Evolutionary conservation across 2,329 filamentous ascomycete species (phyloP), one percentile per base, ranked within the genome.

Genomic region (Fusarium paranaense): DNA sequence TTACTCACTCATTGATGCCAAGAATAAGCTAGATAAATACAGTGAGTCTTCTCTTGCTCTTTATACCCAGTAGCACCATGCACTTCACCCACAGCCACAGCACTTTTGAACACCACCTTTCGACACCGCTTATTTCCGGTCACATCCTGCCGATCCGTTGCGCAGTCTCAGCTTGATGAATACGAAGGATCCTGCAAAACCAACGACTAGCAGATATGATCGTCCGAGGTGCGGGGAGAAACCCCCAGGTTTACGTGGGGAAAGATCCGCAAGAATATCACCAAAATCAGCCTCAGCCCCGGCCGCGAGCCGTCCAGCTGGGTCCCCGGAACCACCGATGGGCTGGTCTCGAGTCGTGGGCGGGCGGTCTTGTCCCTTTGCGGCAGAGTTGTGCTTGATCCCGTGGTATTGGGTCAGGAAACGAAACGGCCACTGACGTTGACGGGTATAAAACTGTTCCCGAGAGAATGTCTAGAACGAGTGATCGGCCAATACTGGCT

Each of bases 261-360:
- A 40, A n/a, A 64, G 62, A 42, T 59, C 52, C 52, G 52, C 52
- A 59, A 42, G 27, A 37, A 30, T 20, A 58, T 32, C 52, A 59
- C 62, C 40, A 47, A n/a, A 59, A 47, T 25, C 27, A 27, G 14
- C 4, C 8, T 42, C 25, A 25, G 42, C 42, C 27, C 50, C 27
- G 32, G 14, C 40, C 8, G 10, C 27, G 33, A 32, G 25, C 37
- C 62, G 16, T 47, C 52, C 9, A 33, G 40, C 52, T 50, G 37
- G 25, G 35, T 33, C n/a, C 16, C 4, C 16, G 47, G 22, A 35
- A 35, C n/a, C 27, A 16, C 47, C 35, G 35, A 56, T n/a, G 22
- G 18, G 30, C 27, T 25, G 47, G n/a, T 9, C 30, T 25, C n/a
- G 40, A 32, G 38, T 22, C 35, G 56, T 58, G 16, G 8, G 2